Base-by-base conservation (phyloP, 2,329 filamentous ascomycete genomes). In the Raffaelea arxii region DNA sequence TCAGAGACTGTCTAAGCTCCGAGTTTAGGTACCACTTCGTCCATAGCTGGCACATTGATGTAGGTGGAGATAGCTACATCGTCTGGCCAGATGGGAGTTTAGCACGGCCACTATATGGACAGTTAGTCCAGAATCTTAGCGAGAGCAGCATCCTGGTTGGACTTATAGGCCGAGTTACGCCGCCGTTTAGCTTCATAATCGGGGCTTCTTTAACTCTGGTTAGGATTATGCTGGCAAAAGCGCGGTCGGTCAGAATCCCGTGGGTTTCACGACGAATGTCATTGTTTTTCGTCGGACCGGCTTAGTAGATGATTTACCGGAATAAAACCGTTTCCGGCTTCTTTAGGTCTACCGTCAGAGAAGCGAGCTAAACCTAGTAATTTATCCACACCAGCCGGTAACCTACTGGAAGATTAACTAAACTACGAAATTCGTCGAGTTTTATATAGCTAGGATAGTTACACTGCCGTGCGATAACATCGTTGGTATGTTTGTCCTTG, bases 321-420 rank as follows among this genome's bases (percentile, higher is more conserved):
- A 80, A 54, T 2, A 69, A 51, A 6, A 60, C 59, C 0, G 73
- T 72, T 37, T 77, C 71, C 1, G 61, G 48, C 37, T 71, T 70
- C 11, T 69, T 71, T 30, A 78, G 70, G 39, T 77, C 69, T 0
- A 83, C 44, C 1, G 62, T 62, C 0, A 71, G 68, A 1, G n/a
- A 63, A 60, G 0, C 60, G 57, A 83, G 57, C 53, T 80, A 70
- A 1, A 64, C 54, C 0, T 78, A 55, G 3, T 83, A 69, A 44
- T 80, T 82, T 7, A 64, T 54, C 72, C 77, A 82, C 44, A 77
- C 72, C 9, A 79, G 58, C 1, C 58, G 54, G 18, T 64, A 48
- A 0, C 77, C 77, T 2, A 71, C 55, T 0, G 71, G 66, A 3
- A 82, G 52, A 0, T 67, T 55, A 0, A 65, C 63, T n/a, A 81